Evolutionary conservation across 1,139 yeast genomes (phyloP).

Genomic region (Lodderomyces theae): DNA sequence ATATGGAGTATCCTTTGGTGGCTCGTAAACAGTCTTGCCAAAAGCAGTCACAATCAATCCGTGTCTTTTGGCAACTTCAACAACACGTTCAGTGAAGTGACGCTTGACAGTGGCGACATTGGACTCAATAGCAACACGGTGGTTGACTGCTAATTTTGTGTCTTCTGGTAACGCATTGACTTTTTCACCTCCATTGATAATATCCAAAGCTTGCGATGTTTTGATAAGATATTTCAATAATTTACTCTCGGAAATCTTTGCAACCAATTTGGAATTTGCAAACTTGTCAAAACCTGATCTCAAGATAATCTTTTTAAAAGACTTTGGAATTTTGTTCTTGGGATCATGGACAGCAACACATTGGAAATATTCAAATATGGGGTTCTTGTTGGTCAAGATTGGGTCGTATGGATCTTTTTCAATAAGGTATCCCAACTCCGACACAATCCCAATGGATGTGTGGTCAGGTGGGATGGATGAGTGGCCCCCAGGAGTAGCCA

Average conservation of each 20-base stretch:
- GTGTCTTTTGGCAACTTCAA: constrained; percentile 30
- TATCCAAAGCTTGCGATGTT: constrained; percentile 40
- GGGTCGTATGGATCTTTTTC: constrained; percentile 39
- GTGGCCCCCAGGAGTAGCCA: constrained; percentile 46
- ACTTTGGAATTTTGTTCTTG: constrained; percentile 19
- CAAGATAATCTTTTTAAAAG: constrained; percentile 26
- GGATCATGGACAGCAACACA: constrained; percentile 37
- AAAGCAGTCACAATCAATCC: constrained; percentile 23
- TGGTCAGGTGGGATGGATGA: constrained; percentile 47
- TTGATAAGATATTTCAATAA: constrained; percentile 27
- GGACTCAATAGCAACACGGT: constrained; percentile 29
- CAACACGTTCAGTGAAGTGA: constrained; percentile 21
- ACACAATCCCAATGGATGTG: constrained; percentile 43
- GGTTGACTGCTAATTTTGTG: constrained; percentile 30
- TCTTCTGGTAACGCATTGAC: constrained; percentile 43
- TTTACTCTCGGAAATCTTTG: constrained; percentile 16
- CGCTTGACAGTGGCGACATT: constrained; percentile 21
- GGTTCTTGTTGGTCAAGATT: constrained; percentile 32
- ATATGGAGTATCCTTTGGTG: constrained; percentile 12
- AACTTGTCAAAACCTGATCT: constrained; percentile 33
- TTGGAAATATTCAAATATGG: constrained; percentile 30
- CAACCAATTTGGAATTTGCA: constrained; percentile 29
- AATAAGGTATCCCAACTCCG: constrained; percentile 37
- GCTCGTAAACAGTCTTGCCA: constrained; percentile 21
- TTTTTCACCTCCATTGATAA: constrained; percentile 39